phyloP scores from a whole-genome alignment of 2,329 filamentous ascomycete genomes.

The Alternaria panax region DNA sequence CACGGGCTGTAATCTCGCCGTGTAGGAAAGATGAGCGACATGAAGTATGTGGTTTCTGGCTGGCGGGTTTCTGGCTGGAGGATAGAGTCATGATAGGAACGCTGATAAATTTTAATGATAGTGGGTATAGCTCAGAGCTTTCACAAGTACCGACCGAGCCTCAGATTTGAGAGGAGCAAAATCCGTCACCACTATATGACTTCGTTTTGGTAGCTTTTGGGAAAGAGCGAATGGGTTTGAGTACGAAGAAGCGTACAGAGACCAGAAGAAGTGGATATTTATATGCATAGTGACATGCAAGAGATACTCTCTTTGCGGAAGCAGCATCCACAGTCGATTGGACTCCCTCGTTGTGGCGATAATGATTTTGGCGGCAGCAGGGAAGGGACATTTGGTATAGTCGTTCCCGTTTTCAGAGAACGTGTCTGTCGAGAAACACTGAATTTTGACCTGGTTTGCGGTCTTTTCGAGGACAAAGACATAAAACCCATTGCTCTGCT shows the following conservation, averaged over 20 bases:
- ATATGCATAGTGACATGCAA: neutral
- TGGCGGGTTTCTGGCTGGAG: no score
- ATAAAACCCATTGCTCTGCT: rapidly evolving
- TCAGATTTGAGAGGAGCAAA: no score
- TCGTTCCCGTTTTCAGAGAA: neutral
- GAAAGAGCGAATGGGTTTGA: neutral
- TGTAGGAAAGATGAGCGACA: no score
- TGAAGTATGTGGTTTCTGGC: no score
- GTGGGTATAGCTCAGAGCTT: no score
- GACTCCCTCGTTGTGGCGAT: neutral
- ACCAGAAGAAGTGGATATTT: rapidly evolving
- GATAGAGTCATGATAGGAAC: no score
- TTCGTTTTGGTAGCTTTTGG: no score
- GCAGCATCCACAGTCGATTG: neutral
- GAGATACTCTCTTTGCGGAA: neutral
- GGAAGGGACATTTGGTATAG: neutral
- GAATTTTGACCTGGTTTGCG: neutral
- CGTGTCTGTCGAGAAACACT: neutral
- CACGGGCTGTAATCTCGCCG: no score
- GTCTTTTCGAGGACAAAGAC: neutral
- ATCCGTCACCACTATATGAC: no score
- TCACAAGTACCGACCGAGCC: no score
- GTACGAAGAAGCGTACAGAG: neutral
- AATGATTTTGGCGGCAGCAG: neutral
- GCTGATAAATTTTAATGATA: no score